A percentile compares a stretch with the other conserved stretches of the same genome.
These are phyloP conservation scores for Candolleomyces eurysporus DNA, from an alignment of 768 basidiomycete genomes.

Conservation along the genomic window DNA sequence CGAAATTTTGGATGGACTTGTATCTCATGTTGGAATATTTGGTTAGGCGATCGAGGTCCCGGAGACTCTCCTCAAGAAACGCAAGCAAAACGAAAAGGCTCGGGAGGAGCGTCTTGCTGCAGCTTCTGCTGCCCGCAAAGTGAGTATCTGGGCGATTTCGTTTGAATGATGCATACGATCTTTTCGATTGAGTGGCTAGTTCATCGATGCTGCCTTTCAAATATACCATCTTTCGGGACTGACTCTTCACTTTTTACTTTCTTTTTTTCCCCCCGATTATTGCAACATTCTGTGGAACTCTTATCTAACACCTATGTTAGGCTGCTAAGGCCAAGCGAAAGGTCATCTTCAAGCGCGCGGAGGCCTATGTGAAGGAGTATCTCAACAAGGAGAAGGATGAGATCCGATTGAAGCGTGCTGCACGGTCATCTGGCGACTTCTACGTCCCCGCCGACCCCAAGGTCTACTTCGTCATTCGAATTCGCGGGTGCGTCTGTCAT, in stretches of 20 bases:
- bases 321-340: slow-evolving; percentile 89
- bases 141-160: slow-evolving; percentile 36
- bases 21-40: slow-evolving; percentile 19
- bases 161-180: slow-evolving; percentile 75
- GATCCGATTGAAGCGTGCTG: slow-evolving; percentile 90
- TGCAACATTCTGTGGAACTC: too few relatives aligned
- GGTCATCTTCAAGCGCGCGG: slow-evolving; percentile 99
- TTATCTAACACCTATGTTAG: slow-evolving; percentile 36
- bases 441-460: slow-evolving; percentile 97
- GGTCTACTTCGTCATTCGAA: slow-evolving; percentile 96
- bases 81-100: slow-evolving; percentile 96
- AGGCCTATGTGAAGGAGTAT: slow-evolving; percentile 98
- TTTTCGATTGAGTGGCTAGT: slow-evolving; percentile 78
- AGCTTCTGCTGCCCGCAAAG: slow-evolving; percentile 85
- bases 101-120: slow-evolving; percentile 89
- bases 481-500: slow-evolving; percentile 73
- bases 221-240: slow-evolving; percentile 97
- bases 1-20: slow-evolving; percentile 13
- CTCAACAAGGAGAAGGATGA: slow-evolving; percentile 91
- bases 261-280: background rate
- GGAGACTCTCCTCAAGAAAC: slow-evolving; percentile 99
- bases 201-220: slow-evolving; percentile 49
- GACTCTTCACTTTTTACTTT: slow-evolving; percentile 30
- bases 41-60: slow-evolving; percentile 90
- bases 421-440: slow-evolving; percentile 90